Evolutionary conservation across 495 filamentous ascomycete genomes (phyloP).

Genomic region (Letharia columbiana): DNA sequence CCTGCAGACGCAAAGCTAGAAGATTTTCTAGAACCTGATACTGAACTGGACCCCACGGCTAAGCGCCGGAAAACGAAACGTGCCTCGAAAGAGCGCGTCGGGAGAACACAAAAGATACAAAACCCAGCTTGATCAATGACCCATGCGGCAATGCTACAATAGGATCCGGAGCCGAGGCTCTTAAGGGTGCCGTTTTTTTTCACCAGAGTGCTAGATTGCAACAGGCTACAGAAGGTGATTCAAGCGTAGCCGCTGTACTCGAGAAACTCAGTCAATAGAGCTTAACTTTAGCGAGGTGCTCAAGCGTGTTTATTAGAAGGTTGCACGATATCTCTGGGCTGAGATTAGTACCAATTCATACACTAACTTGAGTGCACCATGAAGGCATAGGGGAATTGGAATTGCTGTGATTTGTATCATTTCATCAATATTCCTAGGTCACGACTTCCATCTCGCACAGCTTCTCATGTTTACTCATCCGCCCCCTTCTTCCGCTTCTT

Average conservation of each 20-base stretch:
- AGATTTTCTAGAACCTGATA: background rate
- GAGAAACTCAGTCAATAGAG: background rate
- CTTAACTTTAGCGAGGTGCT: slow-evolving; percentile 1
- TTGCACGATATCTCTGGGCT: slow-evolving; percentile 5
- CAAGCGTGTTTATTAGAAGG: background rate
- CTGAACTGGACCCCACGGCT: slow-evolving; percentile 2
- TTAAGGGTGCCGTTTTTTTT: background rate
- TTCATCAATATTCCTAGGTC: background rate
- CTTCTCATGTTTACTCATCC: slow-evolving; percentile 31
- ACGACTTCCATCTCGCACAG: background rate
- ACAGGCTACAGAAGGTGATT: background rate
- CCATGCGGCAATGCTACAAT: background rate
- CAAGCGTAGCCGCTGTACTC: background rate
- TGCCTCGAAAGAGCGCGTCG: background rate
- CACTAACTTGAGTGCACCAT: background rate
- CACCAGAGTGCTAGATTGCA: background rate
- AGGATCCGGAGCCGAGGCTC: background rate
- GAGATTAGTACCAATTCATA: background rate
- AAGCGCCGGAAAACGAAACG: slow-evolving; percentile 14
- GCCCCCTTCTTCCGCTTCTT: slow-evolving; percentile 52
- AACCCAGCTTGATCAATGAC: background rate
- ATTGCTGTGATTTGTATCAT: background rate
- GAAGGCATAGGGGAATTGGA: background rate
- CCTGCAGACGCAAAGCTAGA: slow-evolving; percentile 8
- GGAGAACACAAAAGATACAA: too few species aligned